Base-by-base conservation (phyloP, 192 early-diverging fungal species). In the Pilobolus umbonatus region DNA sequence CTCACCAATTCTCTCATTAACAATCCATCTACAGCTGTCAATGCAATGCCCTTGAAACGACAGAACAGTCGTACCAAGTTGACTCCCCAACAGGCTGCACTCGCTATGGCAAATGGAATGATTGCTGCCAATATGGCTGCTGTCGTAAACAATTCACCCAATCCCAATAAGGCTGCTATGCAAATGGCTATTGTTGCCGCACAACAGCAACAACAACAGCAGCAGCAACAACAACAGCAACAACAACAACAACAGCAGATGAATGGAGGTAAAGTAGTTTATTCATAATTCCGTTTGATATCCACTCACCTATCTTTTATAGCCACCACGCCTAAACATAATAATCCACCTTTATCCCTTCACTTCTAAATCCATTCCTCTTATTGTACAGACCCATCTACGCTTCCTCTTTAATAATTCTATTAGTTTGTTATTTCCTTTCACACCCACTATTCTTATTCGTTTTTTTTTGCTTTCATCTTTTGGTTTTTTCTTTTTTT, bases 11-110 rank as follows among this genome's bases (percentile, higher is more conserved):
- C 50, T 14, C 21, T 28, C 42, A 4, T 35, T n/a, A 60, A 54
- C 31, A 42, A 40, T 0, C 40, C 43, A 1, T 9, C 43, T 8
- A 15, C 21, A 28, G 46, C 24, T 32, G 31, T 35, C 35, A 30
- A 29, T 11, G 8, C 64, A 8, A 19, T 34, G 15, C 61, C 55
- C 11, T 53, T 69, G n/a, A 69, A 60, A 30, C 54, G 61, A 21
- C 61, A 62, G 31, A 63, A 63, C 26, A 59, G 56, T 19, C 43
- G 61, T 28, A 34, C 49, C 4, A 57, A 48, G 36, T 35, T 62
- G 56, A 69, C 67, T 4, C 67, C 67, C n/a, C 67, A 69, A 49
- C 67, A 69, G 39, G 55, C 54, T 19, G 60, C 67, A 26, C 43
- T 63, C 2, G 61, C 60, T 1, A 69, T 69, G 67, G 47, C 60